Base-by-base conservation (phyloP, 306 rosid species). In the Quercus agrifolia region DNA sequence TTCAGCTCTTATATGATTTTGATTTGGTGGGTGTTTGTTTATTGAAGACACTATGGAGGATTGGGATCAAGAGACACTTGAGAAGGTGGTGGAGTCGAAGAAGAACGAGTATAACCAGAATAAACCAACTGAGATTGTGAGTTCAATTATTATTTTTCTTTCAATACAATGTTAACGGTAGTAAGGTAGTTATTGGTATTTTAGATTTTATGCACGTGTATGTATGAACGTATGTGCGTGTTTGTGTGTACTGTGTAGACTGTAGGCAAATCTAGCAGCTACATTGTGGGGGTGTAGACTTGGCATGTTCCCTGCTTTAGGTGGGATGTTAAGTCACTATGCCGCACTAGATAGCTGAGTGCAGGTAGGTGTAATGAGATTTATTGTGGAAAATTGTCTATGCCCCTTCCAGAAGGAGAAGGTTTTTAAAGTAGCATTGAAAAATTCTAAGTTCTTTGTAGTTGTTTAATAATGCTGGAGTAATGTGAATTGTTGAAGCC, bases 41-140 rank as follows among this genome's bases (percentile, higher is more conserved):
- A 46, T 21, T 46, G 7, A 71, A 91, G 99, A 91, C 5, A 90
- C 99, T 0, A 96, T 96, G 99, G 98, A 91, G 88, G 99, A 96
- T 35, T 96, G 99, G 98, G 99, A 96, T 91, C 97, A 90, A 87
- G 97, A 88, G 87, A 93, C 84, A 3, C 80, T 96, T 89, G 99
- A 96, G 88, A 91, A 93, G 88, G 99, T 90, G 64, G 91, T 96
- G 52, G 97, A 93, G 83, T 93, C 96, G 5, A 96, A 96, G 88
- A 87, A 93, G 85, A 88, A 5, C 0, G 94, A 96, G 62, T 96
- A 90, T 75, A 88, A 91, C 76, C 99, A 84, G 87, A 93, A 96
- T 71, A 96, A 96, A 85, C 94, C 97, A 15, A 96, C 99, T n/a
- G 99, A 96, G 73, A 91, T 96, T 66, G 99, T 93, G 88, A 9